Conservation (phyloP, 495 filamentous ascomycete species). For the Annulohypoxylon stygium region DNA sequence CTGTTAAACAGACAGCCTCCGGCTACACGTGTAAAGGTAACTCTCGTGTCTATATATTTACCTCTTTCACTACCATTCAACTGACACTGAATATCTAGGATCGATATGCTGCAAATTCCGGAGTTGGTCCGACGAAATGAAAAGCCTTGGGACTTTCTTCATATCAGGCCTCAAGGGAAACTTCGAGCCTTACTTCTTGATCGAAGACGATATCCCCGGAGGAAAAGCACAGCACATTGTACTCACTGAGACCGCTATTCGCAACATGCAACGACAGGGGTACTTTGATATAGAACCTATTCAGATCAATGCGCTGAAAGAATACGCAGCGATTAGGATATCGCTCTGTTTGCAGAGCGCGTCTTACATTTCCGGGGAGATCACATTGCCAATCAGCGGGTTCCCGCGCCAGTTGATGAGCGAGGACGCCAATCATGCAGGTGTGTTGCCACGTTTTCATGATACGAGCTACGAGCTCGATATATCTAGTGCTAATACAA, state of each 20-base stretch:
- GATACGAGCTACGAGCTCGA: background rate
- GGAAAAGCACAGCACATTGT: background rate
- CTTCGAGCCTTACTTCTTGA: background rate
- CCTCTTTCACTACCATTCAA: background rate
- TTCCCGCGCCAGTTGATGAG: slow-evolving; percentile 7
- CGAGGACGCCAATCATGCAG: background rate
- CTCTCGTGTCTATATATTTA: background rate
- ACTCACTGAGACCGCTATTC: background rate
- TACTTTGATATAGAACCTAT: slow-evolving; percentile 14
- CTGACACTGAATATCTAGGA: background rate
- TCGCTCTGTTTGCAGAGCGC: background rate
- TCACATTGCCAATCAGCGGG: background rate
- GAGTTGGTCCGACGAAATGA: slow-evolving; percentile 7
- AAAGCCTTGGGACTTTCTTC: background rate
- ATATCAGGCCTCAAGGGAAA: background rate
- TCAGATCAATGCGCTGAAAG: background rate
- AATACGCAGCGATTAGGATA: background rate
- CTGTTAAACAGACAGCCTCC: background rate
- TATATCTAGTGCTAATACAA: background rate
- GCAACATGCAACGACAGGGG: slow-evolving; percentile 4
- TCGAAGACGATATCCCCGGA: slow-evolving; percentile 12
- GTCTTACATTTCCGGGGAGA: background rate
- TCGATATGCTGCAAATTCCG: slow-evolving; percentile 10
- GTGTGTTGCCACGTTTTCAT: background rate
- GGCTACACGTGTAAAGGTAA: slow-evolving; percentile 9